Evolutionary conservation across 805 yeast genomes (phyloP), one percentile per base, ranked within the genome.

Genomic region (Ogataea trehaloabstinens): DNA sequence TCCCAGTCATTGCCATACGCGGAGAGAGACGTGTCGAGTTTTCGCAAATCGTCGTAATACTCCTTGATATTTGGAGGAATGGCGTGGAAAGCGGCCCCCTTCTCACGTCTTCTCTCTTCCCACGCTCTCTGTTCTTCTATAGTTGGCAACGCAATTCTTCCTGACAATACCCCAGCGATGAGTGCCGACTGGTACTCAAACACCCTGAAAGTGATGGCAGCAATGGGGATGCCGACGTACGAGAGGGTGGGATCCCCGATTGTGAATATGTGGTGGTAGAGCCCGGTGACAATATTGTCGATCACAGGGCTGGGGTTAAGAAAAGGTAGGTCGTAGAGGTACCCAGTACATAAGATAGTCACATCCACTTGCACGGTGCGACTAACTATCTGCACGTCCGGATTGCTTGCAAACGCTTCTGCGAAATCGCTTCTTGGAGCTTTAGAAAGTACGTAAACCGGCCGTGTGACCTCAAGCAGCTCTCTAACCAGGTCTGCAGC

Each of bases 131-230:
- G 33, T n/a, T 30, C 19, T 7, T 30, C 33, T 8, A 50, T 48
- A 0, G 66, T 33, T 2, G 78, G 78, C 19, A 72, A 50, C 8
- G 43, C 12, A 13, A 51, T 53, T 25, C 56, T 57, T n/a, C 62
- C 63, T 4, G 74, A 58, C 77, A 77, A 73, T 5, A 71, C 69
- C 7, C 78, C 78, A 13, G 74, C 73, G 28, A 73, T 57, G 1
- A 76, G 74, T 7, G 76, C 71, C 2, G 76, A 70, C 34, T 63
- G 54, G 1, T 71, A 58, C 45, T 74, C 80, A 42, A 73, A 69
- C 8, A 70, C 61, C 35, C 68, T 68, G 61, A 71, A 72, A 33
- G 64, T 63, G 24, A 69, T 48, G 4, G 69, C 64, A 1, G 74
- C 64, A 3, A 67, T 40, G 5, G 68, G 52, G 2, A 61, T 53